Conservation (phyloP, 2,329 filamentous ascomycete species). For the Neonectria sp. region DNA sequence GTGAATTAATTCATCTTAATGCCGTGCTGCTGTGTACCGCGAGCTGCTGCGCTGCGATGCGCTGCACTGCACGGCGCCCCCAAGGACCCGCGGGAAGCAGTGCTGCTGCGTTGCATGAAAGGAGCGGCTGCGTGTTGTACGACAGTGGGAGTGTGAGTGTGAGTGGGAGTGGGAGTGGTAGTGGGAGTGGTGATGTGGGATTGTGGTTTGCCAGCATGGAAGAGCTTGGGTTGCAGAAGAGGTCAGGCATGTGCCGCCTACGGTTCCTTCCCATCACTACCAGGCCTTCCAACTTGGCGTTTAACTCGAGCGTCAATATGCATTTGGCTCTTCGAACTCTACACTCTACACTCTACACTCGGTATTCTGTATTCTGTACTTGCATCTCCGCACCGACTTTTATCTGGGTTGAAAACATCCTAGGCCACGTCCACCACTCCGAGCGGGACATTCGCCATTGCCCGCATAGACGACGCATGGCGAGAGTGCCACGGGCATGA, state of each 20-base stretch:
- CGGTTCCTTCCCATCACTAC: constrained; percentile 8
- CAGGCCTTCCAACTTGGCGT: not conserved
- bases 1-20: constrained; percentile 10
- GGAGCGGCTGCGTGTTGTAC: not conserved
- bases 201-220: not conserved
- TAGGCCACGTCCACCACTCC: not conserved
- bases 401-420: constrained; percentile 5
- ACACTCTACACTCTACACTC: constrained; percentile 5
- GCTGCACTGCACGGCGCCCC: constrained; percentile 5
- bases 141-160: not conserved
- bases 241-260: constrained; percentile 20
- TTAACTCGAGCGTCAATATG: constrained; percentile 6
- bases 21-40: constrained; percentile 23
- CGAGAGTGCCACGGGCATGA: not conserved
- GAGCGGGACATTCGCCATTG: constrained; percentile 12
- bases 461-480: constrained; percentile 10
- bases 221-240: constrained; percentile 15
- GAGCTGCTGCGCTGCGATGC: constrained; percentile 1
- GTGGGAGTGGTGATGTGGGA: not conserved
- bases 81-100: constrained; percentile 2
- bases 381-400: constrained; percentile 2
- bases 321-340: constrained; percentile 6
- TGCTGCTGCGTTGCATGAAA: not conserved
- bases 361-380: not conserved
- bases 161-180: not conserved